Evolutionary conservation across 768 basidiomycete genomes (phyloP), one percentile per base, ranked within the genome.

Genomic region (Collybia nuda): DNA sequence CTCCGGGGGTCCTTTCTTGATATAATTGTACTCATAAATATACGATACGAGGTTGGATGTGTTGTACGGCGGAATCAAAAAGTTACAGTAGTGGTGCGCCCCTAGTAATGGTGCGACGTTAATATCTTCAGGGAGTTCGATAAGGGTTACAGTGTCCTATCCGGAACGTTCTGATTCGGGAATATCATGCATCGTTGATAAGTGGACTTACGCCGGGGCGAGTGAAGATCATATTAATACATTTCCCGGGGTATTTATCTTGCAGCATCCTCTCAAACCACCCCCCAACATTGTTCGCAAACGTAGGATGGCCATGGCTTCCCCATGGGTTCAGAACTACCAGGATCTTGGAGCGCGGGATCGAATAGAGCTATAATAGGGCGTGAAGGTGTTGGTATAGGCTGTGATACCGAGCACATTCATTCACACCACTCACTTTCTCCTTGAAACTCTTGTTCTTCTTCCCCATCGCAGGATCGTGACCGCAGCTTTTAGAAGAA

Each of bases 181-280:
- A 32, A 14, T n/a, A n/a, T 32, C 32, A 11, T 32, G 9, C 2
- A 11, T 32, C 17, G 37, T 41, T 17, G 8, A 23, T 18, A 15
- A 39, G 43, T 17, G 37, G 23, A 62, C 66, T 37, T 47, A 68
- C 37, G 39, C 46, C 44, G 68, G 68, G 32, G 62, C 63, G 32
- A 14, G 32, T 32, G 40, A 62, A 73, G 15, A 73, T 52, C 1
- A 62, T 55, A 14, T 56, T 56, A 14, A 62, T 60, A 2, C 56
- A 56, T 5, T 61, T 54, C 7, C 56, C 58, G 6, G 64, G 66
- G 52, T 66, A 63, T 3, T 63, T 56, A 1, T 64, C 64, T 26
- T 45, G 50, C 1, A 73, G 50, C 71, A 73, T 71, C n/a, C 62
- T 42, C 28, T 66, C 62, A 19, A 73, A 67, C 71, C 71, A 73